Evolutionary conservation across 192 early-diverging fungal species (phyloP).

Genomic region (Diversispora eburnea): DNA sequence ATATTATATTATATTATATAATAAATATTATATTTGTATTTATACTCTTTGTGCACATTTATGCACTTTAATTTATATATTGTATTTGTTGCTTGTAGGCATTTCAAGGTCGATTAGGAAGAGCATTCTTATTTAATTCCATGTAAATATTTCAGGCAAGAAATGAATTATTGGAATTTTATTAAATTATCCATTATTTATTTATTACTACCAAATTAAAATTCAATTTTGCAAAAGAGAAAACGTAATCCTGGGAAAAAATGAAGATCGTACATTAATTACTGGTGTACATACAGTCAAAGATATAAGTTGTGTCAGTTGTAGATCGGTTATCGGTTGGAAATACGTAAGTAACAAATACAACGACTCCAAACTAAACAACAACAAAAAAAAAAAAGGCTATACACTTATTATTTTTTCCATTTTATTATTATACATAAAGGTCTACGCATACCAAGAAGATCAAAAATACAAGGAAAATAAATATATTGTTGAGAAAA

Average conservation of each 20-base stretch:
- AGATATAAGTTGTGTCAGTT: slow-evolving; percentile 52
- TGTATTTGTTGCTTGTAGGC: slow-evolving; percentile 26
- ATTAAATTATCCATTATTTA: neutral
- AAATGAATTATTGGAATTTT: slow-evolving; percentile 14
- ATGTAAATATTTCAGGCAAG: slow-evolving; percentile 29
- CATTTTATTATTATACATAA: neutral
- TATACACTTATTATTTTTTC: neutral
- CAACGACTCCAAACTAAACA: too few relatives aligned
- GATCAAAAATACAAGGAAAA: slow-evolving; percentile 59
- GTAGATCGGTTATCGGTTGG: slow-evolving; percentile 53
- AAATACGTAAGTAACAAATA: slow-evolving; percentile 45
- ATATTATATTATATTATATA: neutral
- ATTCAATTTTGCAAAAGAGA: slow-evolving; percentile 3
- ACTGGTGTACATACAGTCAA: slow-evolving; percentile 58
- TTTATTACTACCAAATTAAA: neutral
- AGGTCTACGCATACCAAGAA: slow-evolving; percentile 52
- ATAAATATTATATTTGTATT: neutral
- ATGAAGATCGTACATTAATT: slow-evolving; percentile 55
- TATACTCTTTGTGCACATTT: neutral
- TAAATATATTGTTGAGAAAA: slow-evolving; percentile 54
- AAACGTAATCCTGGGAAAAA: slow-evolving; percentile 48
- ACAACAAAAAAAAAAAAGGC: neutral
- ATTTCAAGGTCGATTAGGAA: slow-evolving; percentile 53
- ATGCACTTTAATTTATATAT: neutral
- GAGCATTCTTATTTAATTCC: slow-evolving; percentile 52